Percentiles rank a stretch among this genome's conserved stretches.
These are phyloP conservation scores for Fusarium miscanthi DNA, from an alignment of 2,329 filamentous ascomycete genomes.

Conservation along the genomic window DNA sequence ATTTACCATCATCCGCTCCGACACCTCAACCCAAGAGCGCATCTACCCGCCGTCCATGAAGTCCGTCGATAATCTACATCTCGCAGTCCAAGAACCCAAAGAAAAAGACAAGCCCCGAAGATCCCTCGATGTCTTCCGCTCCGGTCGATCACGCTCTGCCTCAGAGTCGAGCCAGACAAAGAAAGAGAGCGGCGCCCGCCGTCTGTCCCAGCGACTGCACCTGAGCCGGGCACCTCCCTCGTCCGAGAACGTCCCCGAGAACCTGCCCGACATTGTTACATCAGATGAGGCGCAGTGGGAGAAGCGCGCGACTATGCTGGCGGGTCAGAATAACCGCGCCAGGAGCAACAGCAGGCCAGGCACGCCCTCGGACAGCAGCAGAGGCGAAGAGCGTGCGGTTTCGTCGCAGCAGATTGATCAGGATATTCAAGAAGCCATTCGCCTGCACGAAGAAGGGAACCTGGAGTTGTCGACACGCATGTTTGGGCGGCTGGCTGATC, in stretches of 20 bases:
- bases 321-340: slow-evolving; percentile 67
- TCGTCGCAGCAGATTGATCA: slow-evolving; percentile 67
- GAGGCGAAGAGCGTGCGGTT: slow-evolving; percentile 45
- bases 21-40: slow-evolving; percentile 82
- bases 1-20: slow-evolving; percentile 86
- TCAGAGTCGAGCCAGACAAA: slow-evolving; percentile 56
- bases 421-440: slow-evolving; percentile 95
- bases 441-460: slow-evolving; percentile 86
- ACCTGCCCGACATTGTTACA: slow-evolving; percentile 79
- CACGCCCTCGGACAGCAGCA: slow-evolving; percentile 48
- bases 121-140: slow-evolving; percentile 60
- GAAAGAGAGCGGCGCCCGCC: slow-evolving; percentile 51
- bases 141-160: slow-evolving; percentile 60
- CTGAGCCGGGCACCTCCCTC: slow-evolving; percentile 67
- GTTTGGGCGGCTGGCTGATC: slow-evolving; percentile 86
- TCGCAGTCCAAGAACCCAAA: slow-evolving; percentile 45
- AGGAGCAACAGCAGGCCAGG: slow-evolving; percentile 54
- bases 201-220: slow-evolving; percentile 78
- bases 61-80: slow-evolving; percentile 47
- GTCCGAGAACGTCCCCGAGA: slow-evolving; percentile 79
- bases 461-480: slow-evolving; percentile 83
- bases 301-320: slow-evolving; percentile 89
- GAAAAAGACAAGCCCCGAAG: slow-evolving; percentile 52
- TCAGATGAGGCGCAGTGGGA: slow-evolving; percentile 84
- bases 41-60: slow-evolving; percentile 72